phyloP scores from a whole-genome alignment of 2,329 filamentous ascomycete genomes.

The Phaeosphaeria sp. region DNA sequence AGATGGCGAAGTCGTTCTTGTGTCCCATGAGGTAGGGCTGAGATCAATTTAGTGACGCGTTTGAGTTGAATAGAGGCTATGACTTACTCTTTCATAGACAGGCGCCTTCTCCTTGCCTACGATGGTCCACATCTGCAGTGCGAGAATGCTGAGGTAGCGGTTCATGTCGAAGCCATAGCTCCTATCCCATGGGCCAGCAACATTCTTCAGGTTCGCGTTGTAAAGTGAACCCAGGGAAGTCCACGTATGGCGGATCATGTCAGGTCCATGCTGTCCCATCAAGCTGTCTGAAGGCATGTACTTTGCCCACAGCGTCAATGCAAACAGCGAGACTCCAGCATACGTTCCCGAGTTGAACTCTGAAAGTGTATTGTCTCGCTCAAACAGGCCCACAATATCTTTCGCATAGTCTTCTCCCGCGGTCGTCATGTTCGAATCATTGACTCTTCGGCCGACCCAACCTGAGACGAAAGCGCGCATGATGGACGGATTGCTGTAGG shows the following conservation, averaged over 20 bases:
- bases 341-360: conserved; percentile 71
- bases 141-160: conserved; percentile 64
- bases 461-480: conserved; percentile 69
- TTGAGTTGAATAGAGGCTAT: neutral
- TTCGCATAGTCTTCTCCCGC: conserved; percentile 64
- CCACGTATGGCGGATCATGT: conserved; percentile 64
- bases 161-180: conserved; percentile 71
- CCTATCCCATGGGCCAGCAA: conserved; percentile 71
- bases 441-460: conserved; percentile 63
- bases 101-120: conserved; percentile 57
- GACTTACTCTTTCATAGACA: conserved; percentile 38
- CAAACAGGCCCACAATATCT: conserved; percentile 65
- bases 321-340: conserved; percentile 67
- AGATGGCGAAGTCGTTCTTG: conserved; percentile 65
- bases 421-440: conserved; percentile 65
- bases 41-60: conserved; percentile 3
- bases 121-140: conserved; percentile 65
- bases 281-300: conserved; percentile 63
- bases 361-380: conserved; percentile 62
- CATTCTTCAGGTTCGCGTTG: conserved; percentile 65
- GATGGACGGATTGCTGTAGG: conserved; percentile 66
- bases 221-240: conserved; percentile 60
- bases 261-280: conserved; percentile 59
- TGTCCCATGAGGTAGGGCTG: conserved; percentile 65
- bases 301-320: conserved; percentile 65